phyloP scores from a whole-genome alignment of 2,329 filamentous ascomycete species.

The Alternaria hordeiaustralica region DNA sequence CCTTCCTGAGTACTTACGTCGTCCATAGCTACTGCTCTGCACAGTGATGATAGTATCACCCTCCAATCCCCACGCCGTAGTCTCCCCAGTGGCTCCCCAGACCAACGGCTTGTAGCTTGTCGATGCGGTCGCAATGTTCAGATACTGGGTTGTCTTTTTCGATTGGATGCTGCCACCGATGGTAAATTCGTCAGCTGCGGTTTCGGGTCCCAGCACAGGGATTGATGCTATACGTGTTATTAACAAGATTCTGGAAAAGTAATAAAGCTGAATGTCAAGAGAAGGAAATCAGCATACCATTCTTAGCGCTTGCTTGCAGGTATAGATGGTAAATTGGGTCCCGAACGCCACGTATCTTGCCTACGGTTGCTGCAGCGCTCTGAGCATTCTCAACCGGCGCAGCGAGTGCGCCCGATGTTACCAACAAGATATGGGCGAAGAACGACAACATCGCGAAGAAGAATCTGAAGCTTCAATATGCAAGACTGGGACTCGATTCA shows the following conservation, averaged over 20 bases:
- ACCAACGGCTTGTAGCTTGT: conserved; percentile 62
- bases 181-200: conserved; percentile 57
- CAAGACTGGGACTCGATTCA: background rate
- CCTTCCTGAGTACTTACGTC: conserved; percentile 36
- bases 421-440: conserved; percentile 11
- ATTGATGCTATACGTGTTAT: conserved; percentile 39
- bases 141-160: conserved; percentile 56
- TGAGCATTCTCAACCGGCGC: conserved; percentile 16
- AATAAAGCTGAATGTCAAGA: background rate
- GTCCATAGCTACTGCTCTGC: conserved; percentile 53
- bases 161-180: conserved; percentile 59
- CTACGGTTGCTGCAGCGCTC: conserved; percentile 48
- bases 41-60: conserved; percentile 58
- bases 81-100: conserved; percentile 52
- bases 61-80: conserved; percentile 60
- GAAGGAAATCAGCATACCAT: conserved; percentile 35
- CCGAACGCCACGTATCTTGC: conserved; percentile 59
- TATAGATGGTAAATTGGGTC: conserved; percentile 62
- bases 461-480: background rate
- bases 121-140: conserved; percentile 56
- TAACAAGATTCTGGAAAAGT: background rate
- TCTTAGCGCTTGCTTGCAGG: conserved; percentile 55
- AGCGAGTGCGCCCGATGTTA: conserved; percentile 8
- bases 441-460: conserved; percentile 9
- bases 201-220: conserved; percentile 61